phyloP scores from a whole-genome alignment of 2,329 filamentous ascomycete genomes.

The Zopfia rhizophila region DNA sequence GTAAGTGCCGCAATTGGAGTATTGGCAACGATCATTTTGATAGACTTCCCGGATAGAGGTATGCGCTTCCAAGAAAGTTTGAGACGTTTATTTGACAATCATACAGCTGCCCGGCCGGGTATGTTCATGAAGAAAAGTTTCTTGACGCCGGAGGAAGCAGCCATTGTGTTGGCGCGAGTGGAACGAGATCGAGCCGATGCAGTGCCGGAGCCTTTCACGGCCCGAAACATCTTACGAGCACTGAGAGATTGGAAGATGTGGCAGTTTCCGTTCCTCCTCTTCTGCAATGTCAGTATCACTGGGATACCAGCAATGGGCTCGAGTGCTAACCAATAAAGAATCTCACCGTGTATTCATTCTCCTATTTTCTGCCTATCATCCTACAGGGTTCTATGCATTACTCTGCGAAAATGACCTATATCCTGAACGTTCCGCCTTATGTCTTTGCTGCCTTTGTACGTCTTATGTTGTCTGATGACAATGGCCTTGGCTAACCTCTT shows the following conservation, averaged over 20 bases:
- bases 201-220: constrained; percentile 38
- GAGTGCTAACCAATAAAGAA: constrained; percentile 27
- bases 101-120: constrained; percentile 11
- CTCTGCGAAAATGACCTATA: constrained; percentile 36
- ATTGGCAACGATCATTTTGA: constrained; percentile 35
- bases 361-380: constrained; percentile 43
- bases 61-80: constrained; percentile 27
- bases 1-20: constrained; percentile 30
- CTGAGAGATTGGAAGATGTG: constrained; percentile 31
- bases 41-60: constrained; percentile 40
- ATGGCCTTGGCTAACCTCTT: no score
- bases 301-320: no score
- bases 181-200: constrained; percentile 41
- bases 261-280: constrained; percentile 22
- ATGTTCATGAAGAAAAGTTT: constrained; percentile 33
- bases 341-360: constrained; percentile 41
- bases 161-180: constrained; percentile 40
- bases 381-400: constrained; percentile 43
- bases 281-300: constrained; percentile 33
- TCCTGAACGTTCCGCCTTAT: constrained; percentile 40
- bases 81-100: no score
- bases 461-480: no score
- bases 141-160: constrained; percentile 36
- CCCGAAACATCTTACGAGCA: constrained; percentile 25
- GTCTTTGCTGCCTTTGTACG: constrained; percentile 34